These are phyloP conservation scores for Mimosa bimucronata DNA, from an alignment of 306 rosid species.

Conservation along the genomic window DNA sequence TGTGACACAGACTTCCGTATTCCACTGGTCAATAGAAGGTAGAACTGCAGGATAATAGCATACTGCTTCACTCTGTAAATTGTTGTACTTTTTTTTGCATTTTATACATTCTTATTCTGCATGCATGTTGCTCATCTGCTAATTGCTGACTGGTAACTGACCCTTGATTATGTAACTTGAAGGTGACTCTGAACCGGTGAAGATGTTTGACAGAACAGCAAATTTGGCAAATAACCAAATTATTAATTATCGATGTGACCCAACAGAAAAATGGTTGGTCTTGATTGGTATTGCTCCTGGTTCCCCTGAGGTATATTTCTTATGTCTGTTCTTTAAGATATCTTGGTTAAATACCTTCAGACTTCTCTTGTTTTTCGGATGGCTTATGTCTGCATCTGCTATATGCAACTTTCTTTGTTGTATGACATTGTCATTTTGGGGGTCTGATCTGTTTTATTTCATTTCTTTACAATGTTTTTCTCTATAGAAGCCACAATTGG, in stretches of 20 bases:
- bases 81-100: constrained; percentile 1
- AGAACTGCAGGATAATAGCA: constrained; percentile 20
- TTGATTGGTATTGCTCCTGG: constrained; percentile 99
- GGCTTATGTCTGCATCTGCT: constrained; percentile 18
- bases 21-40: constrained; percentile 99
- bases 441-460: constrained; percentile 32
- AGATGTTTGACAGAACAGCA: constrained; percentile 95
- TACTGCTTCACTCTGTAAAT: constrained; percentile 18
- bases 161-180: constrained; percentile 38
- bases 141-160: constrained; percentile 35
- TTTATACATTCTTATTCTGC: constrained; percentile 18
- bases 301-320: constrained; percentile 79
- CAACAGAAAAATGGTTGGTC: constrained; percentile 98
- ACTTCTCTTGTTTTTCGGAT: constrained; percentile 9
- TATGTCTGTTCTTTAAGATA: constrained; percentile 31
- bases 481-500: constrained; percentile 87
- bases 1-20: constrained; percentile 88
- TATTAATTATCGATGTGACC: constrained; percentile 95
- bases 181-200: constrained; percentile 96
- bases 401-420: constrained; percentile 6
- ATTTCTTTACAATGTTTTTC: constrained; percentile 34
- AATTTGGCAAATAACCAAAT: constrained; percentile 93
- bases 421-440: neutral
- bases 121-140: constrained; percentile 28
- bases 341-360: constrained; percentile 29